phyloP scores from a whole-genome alignment of 495 filamentous ascomycete species.

The Penicillium parvum region DNA sequence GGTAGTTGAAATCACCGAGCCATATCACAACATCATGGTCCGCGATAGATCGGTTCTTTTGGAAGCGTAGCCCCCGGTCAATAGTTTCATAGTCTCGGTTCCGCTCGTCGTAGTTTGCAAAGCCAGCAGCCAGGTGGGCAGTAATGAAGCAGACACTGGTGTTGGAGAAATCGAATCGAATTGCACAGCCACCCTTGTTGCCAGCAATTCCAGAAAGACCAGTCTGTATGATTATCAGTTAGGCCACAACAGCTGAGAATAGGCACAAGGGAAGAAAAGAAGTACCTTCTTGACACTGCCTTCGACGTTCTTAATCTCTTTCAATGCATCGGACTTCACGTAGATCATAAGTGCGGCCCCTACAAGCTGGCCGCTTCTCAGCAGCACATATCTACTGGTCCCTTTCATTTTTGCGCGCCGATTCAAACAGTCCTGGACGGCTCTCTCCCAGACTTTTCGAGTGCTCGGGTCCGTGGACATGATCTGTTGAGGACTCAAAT shows the following conservation, averaged over 20 bases:
- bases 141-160: conserved; percentile 94
- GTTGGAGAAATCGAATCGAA: conserved; percentile 91
- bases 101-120: conserved; percentile 94
- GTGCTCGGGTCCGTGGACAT: conserved; percentile 94
- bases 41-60: conserved; percentile 81
- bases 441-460: conserved; percentile 79
- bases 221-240: conserved; percentile 49
- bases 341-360: conserved; percentile 90
- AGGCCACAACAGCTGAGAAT: no score
- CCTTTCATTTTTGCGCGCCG: conserved; percentile 53
- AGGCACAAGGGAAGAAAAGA: no score
- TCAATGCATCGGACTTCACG: conserved; percentile 70
- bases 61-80: conserved; percentile 79
- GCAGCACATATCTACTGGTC: conserved; percentile 75
- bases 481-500: conserved; percentile 94
- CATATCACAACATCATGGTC: conserved; percentile 95
- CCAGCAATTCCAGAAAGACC: conserved; percentile 96
- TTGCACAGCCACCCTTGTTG: conserved; percentile 97
- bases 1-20: conserved; percentile 98
- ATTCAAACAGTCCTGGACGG: conserved; percentile 76
- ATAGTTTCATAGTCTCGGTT: conserved; percentile 93
- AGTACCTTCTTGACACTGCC: conserved; percentile 91
- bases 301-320: conserved; percentile 90
- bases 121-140: conserved; percentile 93
- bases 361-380: conserved; percentile 91